Conservation (phyloP, 345 rosid genomes). For the Lumnitzera littorea region DNA sequence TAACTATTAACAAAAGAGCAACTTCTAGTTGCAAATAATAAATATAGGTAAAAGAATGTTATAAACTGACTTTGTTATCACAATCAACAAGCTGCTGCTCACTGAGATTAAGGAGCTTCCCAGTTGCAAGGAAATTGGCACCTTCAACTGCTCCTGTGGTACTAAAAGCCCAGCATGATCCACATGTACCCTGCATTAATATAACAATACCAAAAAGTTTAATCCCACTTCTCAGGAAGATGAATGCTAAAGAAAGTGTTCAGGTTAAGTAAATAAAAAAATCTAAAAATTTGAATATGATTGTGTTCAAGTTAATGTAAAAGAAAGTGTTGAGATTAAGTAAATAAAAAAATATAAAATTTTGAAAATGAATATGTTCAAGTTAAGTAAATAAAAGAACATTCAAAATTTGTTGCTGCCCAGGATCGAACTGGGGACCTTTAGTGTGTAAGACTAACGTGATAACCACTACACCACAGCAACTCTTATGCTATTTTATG, state of each 20-base stretch:
- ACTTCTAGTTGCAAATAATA: too few species aligned
- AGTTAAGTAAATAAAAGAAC: too few species aligned
- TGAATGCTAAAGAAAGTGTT: too few species aligned
- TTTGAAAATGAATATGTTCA: too few species aligned
- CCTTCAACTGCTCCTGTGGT: conserved; percentile 88
- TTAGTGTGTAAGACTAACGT: conserved; percentile 20
- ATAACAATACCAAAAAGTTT: background rate
- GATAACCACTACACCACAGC: conserved; percentile 8
- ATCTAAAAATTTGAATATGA: too few species aligned
- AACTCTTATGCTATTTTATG: background rate
- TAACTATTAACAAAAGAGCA: too few species aligned
- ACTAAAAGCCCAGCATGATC: conserved; percentile 97
- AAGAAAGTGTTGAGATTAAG: too few species aligned
- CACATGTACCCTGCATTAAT: conserved; percentile 62
- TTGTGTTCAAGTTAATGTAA: too few species aligned
- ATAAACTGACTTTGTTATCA: conserved; percentile 39
- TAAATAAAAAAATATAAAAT: too few species aligned
- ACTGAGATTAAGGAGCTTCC: conserved; percentile 84
- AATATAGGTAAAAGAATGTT: background rate
- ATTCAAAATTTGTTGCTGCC: conserved; percentile 31
- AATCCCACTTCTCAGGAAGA: too few species aligned
- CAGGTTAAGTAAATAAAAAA: too few species aligned
- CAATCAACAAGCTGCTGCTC: conserved; percentile 94
- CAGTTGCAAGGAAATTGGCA: conserved; percentile 62
- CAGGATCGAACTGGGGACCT: conserved; percentile 45